Base-by-base conservation (phyloP, 1,284 basidiomycete species). In the Heterobasidion occidentale region DNA sequence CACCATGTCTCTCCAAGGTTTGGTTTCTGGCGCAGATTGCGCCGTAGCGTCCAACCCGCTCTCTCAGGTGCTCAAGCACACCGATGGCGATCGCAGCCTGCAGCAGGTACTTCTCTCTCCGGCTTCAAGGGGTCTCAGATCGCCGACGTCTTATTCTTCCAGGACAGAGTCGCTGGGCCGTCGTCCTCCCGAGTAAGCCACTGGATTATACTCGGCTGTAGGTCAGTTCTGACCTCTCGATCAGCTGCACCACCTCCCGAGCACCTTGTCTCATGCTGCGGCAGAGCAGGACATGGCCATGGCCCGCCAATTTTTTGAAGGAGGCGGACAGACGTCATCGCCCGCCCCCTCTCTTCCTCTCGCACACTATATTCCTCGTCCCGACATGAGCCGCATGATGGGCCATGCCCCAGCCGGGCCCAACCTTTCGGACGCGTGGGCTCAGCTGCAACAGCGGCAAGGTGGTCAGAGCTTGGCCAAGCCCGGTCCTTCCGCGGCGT, bases 1-100 rank as follows among this genome's bases (percentile, higher is more conserved):
- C 52, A 36, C n/a, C 49, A 89, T 90, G 88, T 88, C 87, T 19
- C 76, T 90, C 53, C 85, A 87, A 73, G 78, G 83, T 57, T 81
- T 98, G 60, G 84, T 98, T 62, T 94, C 90, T 56, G 94, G 94
- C 61, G 84, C 93, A 55, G 95, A 96, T 72, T 97, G 95, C 71
- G 89, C 89, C 8, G 82, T 86, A 20, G 79, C 86, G 7, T 81
- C 87, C 56, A 98, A 98, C 68, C 93, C 94, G 4, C 78, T 99
- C 36, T 86, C 90, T 17, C 90, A 94, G 65, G 87, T 98, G 47
- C 77, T 96, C 58, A 98, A 98, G 70, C 90, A 97, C 64, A 86
- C 94, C 5, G 92, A 94, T 60, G 86, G 86, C 3, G 95, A 98
- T 72, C 85, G 90, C 56, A 93, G 91, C 66, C 71, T 97, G 38